Evolutionary conservation across 495 filamentous ascomycete species (phyloP).

Genomic region (Evernia prunastri): DNA sequence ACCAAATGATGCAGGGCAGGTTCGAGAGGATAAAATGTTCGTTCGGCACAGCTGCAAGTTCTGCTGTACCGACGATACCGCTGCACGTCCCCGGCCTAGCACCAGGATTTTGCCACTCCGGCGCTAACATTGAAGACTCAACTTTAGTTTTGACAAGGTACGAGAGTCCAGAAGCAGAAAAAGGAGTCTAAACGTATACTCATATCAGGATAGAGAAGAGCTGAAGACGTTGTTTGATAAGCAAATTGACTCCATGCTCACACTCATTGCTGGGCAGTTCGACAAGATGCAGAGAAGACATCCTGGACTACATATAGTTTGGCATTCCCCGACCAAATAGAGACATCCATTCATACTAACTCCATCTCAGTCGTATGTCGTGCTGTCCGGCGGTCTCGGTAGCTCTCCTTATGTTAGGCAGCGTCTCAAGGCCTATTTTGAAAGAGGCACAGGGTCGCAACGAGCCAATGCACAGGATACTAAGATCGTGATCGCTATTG

Average conservation of each 20-base stretch:
- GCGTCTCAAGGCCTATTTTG: slow-evolving; percentile 38
- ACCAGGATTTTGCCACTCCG: slow-evolving; percentile 22
- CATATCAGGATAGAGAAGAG: slow-evolving; percentile 34
- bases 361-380: slow-evolving; percentile 41
- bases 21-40: slow-evolving; percentile 39
- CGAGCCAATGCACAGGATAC: slow-evolving; percentile 38
- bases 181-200: slow-evolving; percentile 18
- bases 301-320: slow-evolving; percentile 43
- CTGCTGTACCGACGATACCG: slow-evolving; percentile 28
- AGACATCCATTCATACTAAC: background rate
- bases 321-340: slow-evolving; percentile 5
- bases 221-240: slow-evolving; percentile 49
- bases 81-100: slow-evolving; percentile 32
- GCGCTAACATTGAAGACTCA: slow-evolving; percentile 30
- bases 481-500: slow-evolving; percentile 43
- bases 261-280: slow-evolving; percentile 50
- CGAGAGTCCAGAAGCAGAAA: background rate
- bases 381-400: slow-evolving; percentile 59
- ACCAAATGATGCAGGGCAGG: slow-evolving; percentile 34
- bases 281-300: slow-evolving; percentile 41
- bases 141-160: slow-evolving; percentile 35
- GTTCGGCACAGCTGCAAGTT: slow-evolving; percentile 32
- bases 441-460: slow-evolving; percentile 18
- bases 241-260: slow-evolving; percentile 48
- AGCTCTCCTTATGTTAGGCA: slow-evolving; percentile 54